Evolutionary conservation across 768 basidiomycete genomes (phyloP).

Genomic region (Amylocystis lapponica): DNA sequence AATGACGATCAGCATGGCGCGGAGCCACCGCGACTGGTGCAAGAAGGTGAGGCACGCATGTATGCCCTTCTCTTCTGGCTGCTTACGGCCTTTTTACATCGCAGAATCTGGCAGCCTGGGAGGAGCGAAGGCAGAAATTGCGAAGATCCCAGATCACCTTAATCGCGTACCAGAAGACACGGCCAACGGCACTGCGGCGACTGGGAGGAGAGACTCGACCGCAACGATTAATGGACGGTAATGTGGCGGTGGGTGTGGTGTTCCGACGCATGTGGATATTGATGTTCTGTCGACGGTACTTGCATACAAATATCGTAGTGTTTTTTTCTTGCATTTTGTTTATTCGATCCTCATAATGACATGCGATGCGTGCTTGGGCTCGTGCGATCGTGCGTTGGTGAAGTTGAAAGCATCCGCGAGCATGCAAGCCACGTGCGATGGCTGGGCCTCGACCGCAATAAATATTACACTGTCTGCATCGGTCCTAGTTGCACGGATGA

Average conservation of each 20-base stretch:
- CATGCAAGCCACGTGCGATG: no score
- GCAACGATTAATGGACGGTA: slow-evolving; percentile 65
- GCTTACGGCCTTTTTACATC: no score
- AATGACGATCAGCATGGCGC: slow-evolving; percentile 88
- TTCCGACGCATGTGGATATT: not conserved
- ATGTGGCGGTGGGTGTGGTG: no score
- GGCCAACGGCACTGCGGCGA: slow-evolving; percentile 29
- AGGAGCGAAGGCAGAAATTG: slow-evolving; percentile 88
- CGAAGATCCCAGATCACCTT: slow-evolving; percentile 86
- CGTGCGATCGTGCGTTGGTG: no score
- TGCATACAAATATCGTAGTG: no score
- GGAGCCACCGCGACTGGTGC: slow-evolving; percentile 94
- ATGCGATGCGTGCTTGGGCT: no score
- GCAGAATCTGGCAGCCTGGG: slow-evolving; percentile 32
- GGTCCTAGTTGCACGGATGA: no score
- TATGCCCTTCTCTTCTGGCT: not conserved
- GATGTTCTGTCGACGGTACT: not conserved
- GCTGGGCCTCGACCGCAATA: no score
- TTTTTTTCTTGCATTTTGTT: no score
- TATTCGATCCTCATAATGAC: no score
- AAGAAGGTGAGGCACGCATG: slow-evolving; percentile 60
- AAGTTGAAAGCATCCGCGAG: no score
- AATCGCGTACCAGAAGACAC: slow-evolving; percentile 51
- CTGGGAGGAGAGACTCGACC: slow-evolving; percentile 56
- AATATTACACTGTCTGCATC: no score